A percentile compares a stretch with the other conserved stretches of the same genome.
phyloP scores from a whole-genome alignment of 305 asterid species.

The Rubia tinctorum region DNA sequence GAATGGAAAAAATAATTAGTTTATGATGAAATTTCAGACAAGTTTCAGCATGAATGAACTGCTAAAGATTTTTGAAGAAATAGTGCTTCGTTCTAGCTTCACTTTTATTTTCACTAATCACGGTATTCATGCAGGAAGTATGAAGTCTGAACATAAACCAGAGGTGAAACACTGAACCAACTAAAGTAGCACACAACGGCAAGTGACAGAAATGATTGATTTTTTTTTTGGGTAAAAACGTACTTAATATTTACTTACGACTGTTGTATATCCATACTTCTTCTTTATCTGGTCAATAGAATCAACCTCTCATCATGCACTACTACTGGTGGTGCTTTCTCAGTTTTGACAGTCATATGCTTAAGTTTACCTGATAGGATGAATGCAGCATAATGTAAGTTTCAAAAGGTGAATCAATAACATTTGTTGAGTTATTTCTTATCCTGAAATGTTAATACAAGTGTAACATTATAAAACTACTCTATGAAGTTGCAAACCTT shows the following conservation, averaged over 20 bases:
- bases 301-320: slow-evolving; percentile 60
- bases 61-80: background rate
- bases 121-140: background rate
- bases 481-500: slow-evolving; percentile 44
- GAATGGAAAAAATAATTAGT: too few relatives aligned
- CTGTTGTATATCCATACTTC: slow-evolving; percentile 69
- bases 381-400: background rate
- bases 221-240: too few relatives aligned
- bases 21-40: too few relatives aligned
- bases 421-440: too few relatives aligned
- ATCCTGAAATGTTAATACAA: too few relatives aligned
- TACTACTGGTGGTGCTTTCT: slow-evolving; percentile 47
- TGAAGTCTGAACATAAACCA: background rate
- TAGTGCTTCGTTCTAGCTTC: background rate
- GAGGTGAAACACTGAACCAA: too few relatives aligned
- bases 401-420: too few relatives aligned
- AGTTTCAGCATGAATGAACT: background rate
- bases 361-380: slow-evolving; percentile 56
- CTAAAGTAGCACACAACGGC: too few relatives aligned
- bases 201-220: too few relatives aligned
- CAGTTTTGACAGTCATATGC: slow-evolving; percentile 49
- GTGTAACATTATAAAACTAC: too few relatives aligned
- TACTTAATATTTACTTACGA: slow-evolving; percentile 42
- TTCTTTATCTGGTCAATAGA: slow-evolving; percentile 81
- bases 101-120: slow-evolving; percentile 3